phyloP scores from a whole-genome alignment of 805 yeast species.

The Spathaspora hagerdaliae region DNA sequence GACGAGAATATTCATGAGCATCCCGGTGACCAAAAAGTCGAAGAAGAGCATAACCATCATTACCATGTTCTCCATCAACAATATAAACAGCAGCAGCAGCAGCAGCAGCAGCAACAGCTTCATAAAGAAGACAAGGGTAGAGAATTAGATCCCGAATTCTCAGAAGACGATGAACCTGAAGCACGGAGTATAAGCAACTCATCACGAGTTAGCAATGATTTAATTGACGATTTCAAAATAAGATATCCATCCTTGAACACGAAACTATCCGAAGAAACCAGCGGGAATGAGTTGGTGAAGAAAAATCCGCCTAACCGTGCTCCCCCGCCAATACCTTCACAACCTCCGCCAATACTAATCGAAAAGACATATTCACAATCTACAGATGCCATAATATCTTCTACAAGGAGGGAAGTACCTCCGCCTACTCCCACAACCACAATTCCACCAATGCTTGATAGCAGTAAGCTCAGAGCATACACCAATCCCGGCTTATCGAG shows the following conservation, averaged over 20 bases:
- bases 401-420: background rate
- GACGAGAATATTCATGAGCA: background rate
- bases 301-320: background rate
- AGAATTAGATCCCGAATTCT: too few species aligned
- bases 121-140: too few species aligned
- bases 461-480: background rate
- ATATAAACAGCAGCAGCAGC: background rate
- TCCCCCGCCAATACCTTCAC: background rate
- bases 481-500: background rate
- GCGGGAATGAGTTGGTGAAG: background rate
- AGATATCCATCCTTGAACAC: slow-evolving; percentile 3
- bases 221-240: slow-evolving; percentile 2
- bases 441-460: background rate
- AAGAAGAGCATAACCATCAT: slow-evolving; percentile 4
- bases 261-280: background rate
- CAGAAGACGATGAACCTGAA: background rate
- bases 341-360: background rate
- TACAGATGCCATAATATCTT: background rate
- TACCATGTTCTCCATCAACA: background rate
- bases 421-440: background rate
- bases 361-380: background rate
- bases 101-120: background rate
- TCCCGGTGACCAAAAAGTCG: background rate
- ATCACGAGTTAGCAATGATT: background rate
- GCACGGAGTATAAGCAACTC: background rate